Evolutionary conservation across 345 rosid species (phyloP).

Genomic region (Excoecaria cochinchinensis): DNA sequence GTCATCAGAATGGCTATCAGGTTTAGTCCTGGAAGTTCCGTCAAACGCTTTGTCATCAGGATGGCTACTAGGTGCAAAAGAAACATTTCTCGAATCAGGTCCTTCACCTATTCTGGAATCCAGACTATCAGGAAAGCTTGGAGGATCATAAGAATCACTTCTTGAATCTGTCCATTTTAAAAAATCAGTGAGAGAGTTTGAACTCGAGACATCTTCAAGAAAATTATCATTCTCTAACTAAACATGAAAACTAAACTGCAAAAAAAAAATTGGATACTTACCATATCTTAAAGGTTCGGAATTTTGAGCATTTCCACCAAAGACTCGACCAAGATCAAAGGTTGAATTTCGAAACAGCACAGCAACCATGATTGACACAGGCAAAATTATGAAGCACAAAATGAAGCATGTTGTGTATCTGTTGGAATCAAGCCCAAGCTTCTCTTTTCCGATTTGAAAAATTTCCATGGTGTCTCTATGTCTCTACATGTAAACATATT

Average conservation of each 20-base stretch:
- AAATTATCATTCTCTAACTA: too few species aligned
- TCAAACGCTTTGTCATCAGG: background rate
- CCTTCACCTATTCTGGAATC: background rate
- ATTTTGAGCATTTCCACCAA: background rate
- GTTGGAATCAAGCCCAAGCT: background rate
- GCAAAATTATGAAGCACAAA: conserved; percentile 1
- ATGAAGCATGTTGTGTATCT: background rate
- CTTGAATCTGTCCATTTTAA: background rate
- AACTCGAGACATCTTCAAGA: too few species aligned
- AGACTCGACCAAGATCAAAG: background rate
- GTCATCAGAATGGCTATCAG: too few species aligned
- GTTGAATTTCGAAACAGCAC: background rate
- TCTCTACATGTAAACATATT: background rate
- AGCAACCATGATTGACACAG: background rate
- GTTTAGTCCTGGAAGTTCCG: conserved; percentile 4
- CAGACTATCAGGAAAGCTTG: background rate
- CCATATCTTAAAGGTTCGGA: background rate
- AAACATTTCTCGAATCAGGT: background rate
- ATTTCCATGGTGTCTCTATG: conserved; percentile 8
- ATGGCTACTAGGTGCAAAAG: background rate
- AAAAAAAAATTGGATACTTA: background rate
- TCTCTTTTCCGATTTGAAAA: conserved; percentile 1
- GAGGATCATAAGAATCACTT: background rate
- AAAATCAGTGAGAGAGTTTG: too few species aligned
- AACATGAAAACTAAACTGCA: background rate